phyloP scores from a whole-genome alignment of 202 grass and related monocot genomes.

The Sporobolus alterniflorus region DNA sequence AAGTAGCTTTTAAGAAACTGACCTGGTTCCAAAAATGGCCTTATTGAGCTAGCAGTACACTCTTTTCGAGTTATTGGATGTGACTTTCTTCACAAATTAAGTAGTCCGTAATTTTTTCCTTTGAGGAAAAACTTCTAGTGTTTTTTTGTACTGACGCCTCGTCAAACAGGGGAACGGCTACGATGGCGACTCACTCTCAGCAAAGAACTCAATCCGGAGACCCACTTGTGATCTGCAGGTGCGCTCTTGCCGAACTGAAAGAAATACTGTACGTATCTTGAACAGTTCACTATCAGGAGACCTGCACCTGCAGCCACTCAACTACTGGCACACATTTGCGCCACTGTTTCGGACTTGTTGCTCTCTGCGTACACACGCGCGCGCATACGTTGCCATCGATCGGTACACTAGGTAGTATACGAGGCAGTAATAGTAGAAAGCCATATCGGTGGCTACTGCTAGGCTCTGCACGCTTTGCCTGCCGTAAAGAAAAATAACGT shows the following conservation, averaged over 20 bases:
- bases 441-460: background rate
- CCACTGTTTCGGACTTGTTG: conserved; percentile 11
- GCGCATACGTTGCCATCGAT: background rate
- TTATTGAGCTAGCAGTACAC: too few relatives aligned
- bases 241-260: conserved; percentile 9
- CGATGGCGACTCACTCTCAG: background rate
- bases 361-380: background rate
- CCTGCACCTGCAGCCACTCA: background rate
- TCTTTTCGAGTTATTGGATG: too few relatives aligned
- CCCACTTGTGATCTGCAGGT: background rate
- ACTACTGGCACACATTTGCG: background rate
- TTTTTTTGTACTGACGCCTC: too few relatives aligned
- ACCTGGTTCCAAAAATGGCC: too few relatives aligned
- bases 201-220: background rate
- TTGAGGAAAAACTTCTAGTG: too few relatives aligned
- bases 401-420: too few relatives aligned
- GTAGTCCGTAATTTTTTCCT: too few relatives aligned
- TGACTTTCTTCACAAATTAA: too few relatives aligned
- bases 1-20: too few relatives aligned
- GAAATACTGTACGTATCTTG: background rate
- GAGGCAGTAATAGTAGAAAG: too few relatives aligned
- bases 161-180: background rate
- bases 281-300: background rate
- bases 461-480: background rate
- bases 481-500: background rate